These are phyloP conservation scores for Thelonectria rubi DNA, from an alignment of 2,329 filamentous ascomycete genomes.

Conservation along the genomic window DNA sequence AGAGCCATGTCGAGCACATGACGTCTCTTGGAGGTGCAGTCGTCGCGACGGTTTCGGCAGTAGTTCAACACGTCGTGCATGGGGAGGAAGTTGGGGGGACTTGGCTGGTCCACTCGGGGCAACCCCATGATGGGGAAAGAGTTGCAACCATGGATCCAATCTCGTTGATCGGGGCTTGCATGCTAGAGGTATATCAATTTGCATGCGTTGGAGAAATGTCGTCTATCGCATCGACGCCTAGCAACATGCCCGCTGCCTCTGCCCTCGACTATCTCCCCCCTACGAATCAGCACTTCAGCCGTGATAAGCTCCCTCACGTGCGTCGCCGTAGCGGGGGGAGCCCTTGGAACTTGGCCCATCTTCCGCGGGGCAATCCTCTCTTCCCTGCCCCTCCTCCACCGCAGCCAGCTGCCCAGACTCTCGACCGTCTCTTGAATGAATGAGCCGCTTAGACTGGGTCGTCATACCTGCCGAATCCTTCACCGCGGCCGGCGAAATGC, in stretches of 20 bases:
- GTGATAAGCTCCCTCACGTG: background rate
- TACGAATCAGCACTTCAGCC: background rate
- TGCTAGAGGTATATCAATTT: background rate
- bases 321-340: background rate
- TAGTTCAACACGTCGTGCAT: background rate
- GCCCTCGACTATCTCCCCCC: background rate
- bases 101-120: background rate
- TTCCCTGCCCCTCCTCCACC: background rate
- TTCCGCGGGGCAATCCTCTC: background rate
- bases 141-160: background rate
- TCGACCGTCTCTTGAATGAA: background rate
- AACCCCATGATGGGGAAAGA: background rate
- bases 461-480: background rate
- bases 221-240: background rate
- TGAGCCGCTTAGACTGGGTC: background rate
- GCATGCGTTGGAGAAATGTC: background rate
- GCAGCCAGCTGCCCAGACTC: background rate
- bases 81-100: background rate
- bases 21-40: background rate
- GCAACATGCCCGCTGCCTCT: background rate
- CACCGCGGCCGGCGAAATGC: conserved; percentile 2
- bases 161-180: background rate
- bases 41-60: background rate
- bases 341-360: background rate
- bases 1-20: background rate